phyloP scores from a whole-genome alignment of 371 early-diverging fungal species.

The Mucor irregularis region DNA sequence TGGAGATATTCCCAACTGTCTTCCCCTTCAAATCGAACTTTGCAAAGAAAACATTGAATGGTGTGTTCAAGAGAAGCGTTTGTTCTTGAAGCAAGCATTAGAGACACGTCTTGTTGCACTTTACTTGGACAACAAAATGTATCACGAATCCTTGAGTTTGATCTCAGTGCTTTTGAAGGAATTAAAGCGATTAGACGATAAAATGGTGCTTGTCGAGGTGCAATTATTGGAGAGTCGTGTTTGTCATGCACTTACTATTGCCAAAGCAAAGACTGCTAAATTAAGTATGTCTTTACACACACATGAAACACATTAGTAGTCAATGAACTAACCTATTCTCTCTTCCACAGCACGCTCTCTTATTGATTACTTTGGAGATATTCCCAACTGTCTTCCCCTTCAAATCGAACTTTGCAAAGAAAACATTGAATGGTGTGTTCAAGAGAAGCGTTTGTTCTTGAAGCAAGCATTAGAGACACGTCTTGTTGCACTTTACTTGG shows the following conservation, averaged over 20 bases:
- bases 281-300: too few relatives aligned
- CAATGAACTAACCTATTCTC: neutral
- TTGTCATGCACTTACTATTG: constrained; percentile 91
- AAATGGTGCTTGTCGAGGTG: constrained; percentile 96
- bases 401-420: constrained; percentile 94
- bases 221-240: constrained; percentile 95
- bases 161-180: constrained; percentile 88
- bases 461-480: constrained; percentile 94
- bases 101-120: constrained; percentile 92
- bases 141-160: constrained; percentile 86
- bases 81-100: constrained; percentile 90
- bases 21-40: constrained; percentile 87
- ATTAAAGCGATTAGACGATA: constrained; percentile 98
- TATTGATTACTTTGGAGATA: constrained; percentile 87
- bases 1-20: constrained; percentile 82
- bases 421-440: constrained; percentile 88
- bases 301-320: too few relatives aligned
- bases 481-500: constrained; percentile 88
- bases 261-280: constrained; percentile 97
- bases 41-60: constrained; percentile 94
- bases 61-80: constrained; percentile 88
- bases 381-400: constrained; percentile 83
- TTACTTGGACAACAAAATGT: constrained; percentile 93
- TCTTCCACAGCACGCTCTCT: constrained; percentile 69
- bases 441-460: constrained; percentile 91